Percentiles rank a stretch among this genome's conserved stretches.
phyloP scores from a whole-genome alignment of 2,329 filamentous ascomycete genomes.

The Penicillium sp. region DNA sequence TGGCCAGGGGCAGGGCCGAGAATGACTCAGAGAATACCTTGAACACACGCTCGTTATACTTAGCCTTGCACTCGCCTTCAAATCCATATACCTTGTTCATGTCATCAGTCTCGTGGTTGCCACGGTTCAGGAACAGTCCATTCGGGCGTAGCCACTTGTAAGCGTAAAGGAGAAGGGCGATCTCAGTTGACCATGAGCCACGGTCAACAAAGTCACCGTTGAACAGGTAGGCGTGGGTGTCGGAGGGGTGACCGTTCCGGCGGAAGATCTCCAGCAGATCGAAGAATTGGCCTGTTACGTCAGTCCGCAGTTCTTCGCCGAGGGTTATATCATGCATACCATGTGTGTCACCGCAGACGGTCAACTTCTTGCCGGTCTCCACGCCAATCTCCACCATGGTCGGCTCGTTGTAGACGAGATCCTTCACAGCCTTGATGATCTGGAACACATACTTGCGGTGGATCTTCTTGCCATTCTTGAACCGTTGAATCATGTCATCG shows the following conservation, averaged over 20 bases:
- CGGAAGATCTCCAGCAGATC: conserved; percentile 95
- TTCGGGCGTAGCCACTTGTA: conserved; percentile 93
- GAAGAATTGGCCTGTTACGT: conserved; percentile 80
- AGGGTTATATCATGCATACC: conserved; percentile 51
- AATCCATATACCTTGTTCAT: conserved; percentile 99
- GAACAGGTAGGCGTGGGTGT: conserved; percentile 92
- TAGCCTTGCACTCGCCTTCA: conserved; percentile 95
- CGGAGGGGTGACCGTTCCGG: conserved; percentile 77
- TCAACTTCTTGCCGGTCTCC: conserved; percentile 72
- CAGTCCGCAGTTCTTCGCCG: conserved; percentile 2
- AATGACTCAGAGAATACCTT: conserved; percentile 98
- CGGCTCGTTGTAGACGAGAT: conserved; percentile 85
- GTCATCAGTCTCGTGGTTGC: conserved; percentile 98
- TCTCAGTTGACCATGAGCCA: conserved; percentile 97
- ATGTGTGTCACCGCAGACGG: conserved; percentile 96
- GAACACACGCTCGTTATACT: conserved; percentile 94
- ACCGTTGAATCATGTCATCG: conserved; percentile 92
- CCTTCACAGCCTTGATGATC: conserved; percentile 85
- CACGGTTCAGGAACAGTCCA: conserved; percentile 90
- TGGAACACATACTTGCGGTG: conserved; percentile 97
- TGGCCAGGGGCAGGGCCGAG: conserved; percentile 87
- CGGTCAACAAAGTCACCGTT: conserved; percentile 98
- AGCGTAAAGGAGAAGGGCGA: conserved; percentile 86
- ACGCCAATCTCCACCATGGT: conserved; percentile 96
- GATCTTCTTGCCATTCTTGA: conserved; percentile 93